Percentiles rank a stretch among this genome's conserved stretches.
Conservation (phyloP, 2,329 filamentous ascomycete species). For the Pestalotiopsis sp. region DNA sequence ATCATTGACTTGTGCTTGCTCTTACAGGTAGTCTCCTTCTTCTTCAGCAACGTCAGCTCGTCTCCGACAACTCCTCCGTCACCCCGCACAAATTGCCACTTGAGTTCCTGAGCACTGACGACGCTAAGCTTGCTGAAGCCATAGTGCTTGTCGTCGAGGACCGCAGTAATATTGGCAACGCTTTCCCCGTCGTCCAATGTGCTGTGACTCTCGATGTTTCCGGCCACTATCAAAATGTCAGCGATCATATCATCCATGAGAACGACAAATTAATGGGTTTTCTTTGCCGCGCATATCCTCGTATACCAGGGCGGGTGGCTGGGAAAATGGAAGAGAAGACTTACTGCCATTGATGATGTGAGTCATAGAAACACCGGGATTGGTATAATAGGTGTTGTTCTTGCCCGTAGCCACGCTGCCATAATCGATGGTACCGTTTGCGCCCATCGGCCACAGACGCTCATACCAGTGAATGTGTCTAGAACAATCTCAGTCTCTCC, state of each 20-base stretch:
- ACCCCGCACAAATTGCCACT: constrained; percentile 11
- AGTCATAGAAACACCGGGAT: constrained; percentile 1
- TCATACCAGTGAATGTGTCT: constrained; percentile 8
- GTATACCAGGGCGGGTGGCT: background rate
- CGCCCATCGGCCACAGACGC: constrained; percentile 1
- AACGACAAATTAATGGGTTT: background rate
- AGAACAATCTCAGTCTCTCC: background rate
- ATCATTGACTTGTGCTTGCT: background rate
- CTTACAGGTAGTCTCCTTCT: background rate
- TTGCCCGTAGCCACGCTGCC: constrained; percentile 6
- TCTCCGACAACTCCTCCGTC: background rate
- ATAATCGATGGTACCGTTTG: constrained; percentile 8
- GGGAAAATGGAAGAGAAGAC: background rate
- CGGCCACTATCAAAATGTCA: background rate
- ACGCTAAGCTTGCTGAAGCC: constrained; percentile 10
- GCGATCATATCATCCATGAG: background rate
- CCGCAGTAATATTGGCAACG: background rate
- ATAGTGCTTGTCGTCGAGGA: constrained; percentile 11
- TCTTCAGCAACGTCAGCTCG: constrained; percentile 8
- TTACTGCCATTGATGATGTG: constrained; percentile 8
- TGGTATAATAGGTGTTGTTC: constrained; percentile 9
- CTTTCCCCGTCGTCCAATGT: background rate
- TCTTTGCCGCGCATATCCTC: background rate
- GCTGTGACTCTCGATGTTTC: constrained; percentile 9
- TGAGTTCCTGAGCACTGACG: background rate